A percentile compares a stretch with the other conserved stretches of the same genome.
phyloP scores from a whole-genome alignment of 2,329 filamentous ascomycete genomes.

The Aspergillus puulaauensis region DNA sequence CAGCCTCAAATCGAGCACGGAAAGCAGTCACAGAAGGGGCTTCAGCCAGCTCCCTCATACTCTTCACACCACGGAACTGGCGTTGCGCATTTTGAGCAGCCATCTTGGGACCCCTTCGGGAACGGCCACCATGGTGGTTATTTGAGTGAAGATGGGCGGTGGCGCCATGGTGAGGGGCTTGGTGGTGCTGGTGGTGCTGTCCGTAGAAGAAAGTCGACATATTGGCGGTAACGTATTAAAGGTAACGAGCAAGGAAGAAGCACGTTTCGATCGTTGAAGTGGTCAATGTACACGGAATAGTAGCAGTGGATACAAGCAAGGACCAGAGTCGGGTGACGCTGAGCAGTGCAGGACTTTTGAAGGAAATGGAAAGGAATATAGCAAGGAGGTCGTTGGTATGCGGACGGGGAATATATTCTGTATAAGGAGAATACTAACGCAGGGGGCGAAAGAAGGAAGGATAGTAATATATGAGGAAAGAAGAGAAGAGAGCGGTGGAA shows the following conservation, averaged over 20 bases:
- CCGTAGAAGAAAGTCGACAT: conserved; percentile 51
- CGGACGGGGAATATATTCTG: conserved; percentile 12
- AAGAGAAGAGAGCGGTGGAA: conserved; percentile 16
- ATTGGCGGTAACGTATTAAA: conserved; percentile 24
- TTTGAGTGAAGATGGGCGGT: conserved; percentile 59
- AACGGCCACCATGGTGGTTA: conserved; percentile 80
- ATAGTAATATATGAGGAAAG: conserved; percentile 15
- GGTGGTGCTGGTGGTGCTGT: conserved; percentile 49
- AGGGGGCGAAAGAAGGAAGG: conserved; percentile 15
- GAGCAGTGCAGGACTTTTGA: conserved; percentile 10
- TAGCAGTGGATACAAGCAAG: conserved; percentile 26
- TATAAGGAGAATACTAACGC: conserved; percentile 16
- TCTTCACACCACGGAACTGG: conserved; percentile 80
- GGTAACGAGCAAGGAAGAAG: conserved; percentile 5
- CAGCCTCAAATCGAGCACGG: conserved; percentile 84
- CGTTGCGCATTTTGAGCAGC: conserved; percentile 80
- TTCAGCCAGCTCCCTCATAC: conserved; percentile 83
- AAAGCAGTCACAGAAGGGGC: conserved; percentile 74
- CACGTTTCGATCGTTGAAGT: conserved; percentile 20
- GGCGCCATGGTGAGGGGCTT: conserved; percentile 49
- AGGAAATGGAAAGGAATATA: conserved; percentile 24
- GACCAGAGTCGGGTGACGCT: conserved; percentile 12
- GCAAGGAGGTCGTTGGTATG: conserved; percentile 20
- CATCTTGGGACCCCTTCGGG: conserved; percentile 77
- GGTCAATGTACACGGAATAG: conserved; percentile 19